These are phyloP conservation scores for Kluyveromyces starmeri DNA, from an alignment of 805 yeast species.

Conservation along the genomic window DNA sequence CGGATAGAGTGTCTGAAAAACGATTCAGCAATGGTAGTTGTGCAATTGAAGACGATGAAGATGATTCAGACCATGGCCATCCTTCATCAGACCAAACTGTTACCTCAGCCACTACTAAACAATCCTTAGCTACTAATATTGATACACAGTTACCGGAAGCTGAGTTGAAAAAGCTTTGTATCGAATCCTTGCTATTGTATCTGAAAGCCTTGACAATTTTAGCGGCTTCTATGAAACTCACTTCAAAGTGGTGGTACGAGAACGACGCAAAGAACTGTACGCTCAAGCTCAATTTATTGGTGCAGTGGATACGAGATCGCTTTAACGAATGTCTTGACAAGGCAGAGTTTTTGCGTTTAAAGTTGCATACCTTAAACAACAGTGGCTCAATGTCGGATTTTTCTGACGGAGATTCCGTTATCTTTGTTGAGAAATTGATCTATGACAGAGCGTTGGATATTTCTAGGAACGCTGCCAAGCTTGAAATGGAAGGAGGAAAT, in stretches of 20 bases:
- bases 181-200: conserved; percentile 80
- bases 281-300: conserved; percentile 51
- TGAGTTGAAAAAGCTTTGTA: conserved; percentile 53
- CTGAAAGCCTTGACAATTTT: conserved; percentile 74
- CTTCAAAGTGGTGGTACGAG: conserved; percentile 84
- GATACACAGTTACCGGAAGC: conserved; percentile 38
- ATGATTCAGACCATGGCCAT: conserved; percentile 10
- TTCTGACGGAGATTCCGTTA: conserved; percentile 13
- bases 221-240: conserved; percentile 78
- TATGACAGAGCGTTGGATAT: conserved; percentile 93
- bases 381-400: conserved; percentile 1
- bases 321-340: conserved; percentile 84
- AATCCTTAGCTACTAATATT: neutral
- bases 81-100: neutral
- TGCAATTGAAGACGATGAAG: conserved; percentile 32
- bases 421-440: conserved; percentile 73
- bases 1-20: conserved; percentile 11
- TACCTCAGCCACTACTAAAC: neutral
- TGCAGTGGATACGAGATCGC: conserved; percentile 85
- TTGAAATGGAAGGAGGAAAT: conserved; percentile 62
- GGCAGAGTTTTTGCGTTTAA: conserved; percentile 68
- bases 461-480: conserved; percentile 83
- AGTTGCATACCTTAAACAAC: conserved; percentile 30
- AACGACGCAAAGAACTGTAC: conserved; percentile 33
- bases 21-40: conserved; percentile 25